Evolutionary conservation across 768 basidiomycete genomes (phyloP).

Genomic region (Mycena rebaudengoi): DNA sequence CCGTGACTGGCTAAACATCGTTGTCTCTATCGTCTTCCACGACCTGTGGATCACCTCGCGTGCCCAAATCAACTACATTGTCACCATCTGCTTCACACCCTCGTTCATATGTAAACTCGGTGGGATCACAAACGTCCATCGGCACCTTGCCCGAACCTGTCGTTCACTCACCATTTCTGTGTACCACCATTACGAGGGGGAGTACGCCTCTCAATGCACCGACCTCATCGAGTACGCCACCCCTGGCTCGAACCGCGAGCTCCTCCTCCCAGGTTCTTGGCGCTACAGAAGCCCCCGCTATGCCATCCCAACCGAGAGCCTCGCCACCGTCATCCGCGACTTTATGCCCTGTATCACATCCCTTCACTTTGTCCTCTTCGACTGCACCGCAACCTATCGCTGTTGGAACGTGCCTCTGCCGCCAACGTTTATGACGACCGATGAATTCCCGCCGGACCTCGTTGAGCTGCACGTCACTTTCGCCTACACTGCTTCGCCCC

Average conservation of each 20-base stretch:
- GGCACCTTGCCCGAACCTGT: background rate
- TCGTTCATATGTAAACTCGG: background rate
- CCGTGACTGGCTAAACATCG: background rate
- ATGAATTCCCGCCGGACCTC: background rate
- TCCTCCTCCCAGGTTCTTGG: background rate
- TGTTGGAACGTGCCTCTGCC: background rate
- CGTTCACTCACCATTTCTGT: too few relatives aligned
- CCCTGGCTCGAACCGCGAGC: background rate
- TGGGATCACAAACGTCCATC: background rate
- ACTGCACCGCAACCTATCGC: background rate
- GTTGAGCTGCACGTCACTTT: background rate
- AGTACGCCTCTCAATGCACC: background rate
- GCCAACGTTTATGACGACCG: background rate
- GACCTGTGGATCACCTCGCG: background rate
- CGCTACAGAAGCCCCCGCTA: background rate
- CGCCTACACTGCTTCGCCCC: background rate
- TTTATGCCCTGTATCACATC: background rate
- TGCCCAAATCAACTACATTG: background rate
- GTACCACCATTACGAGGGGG: too few relatives aligned
- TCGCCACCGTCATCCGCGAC: background rate
- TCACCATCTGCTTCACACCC: background rate
- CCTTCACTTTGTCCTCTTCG: background rate
- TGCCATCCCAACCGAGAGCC: background rate
- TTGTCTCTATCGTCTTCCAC: background rate
- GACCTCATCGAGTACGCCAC: background rate